Evolutionary conservation across 306 rosid species (phyloP), one percentile per base, ranked within the genome.

Genomic region (Fagus crenata): DNA sequence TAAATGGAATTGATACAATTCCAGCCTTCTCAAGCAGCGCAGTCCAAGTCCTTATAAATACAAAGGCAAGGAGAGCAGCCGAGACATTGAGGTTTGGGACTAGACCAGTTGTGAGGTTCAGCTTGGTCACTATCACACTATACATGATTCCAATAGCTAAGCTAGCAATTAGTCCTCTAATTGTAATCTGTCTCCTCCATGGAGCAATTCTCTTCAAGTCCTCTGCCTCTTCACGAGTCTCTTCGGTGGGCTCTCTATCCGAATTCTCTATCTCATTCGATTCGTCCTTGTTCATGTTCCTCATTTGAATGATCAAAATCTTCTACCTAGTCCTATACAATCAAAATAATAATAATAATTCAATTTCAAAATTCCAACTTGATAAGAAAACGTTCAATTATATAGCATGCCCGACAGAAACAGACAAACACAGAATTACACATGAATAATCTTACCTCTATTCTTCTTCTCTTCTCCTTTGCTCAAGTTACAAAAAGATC

Each of bases 21-120:
- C 93, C 96, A 69, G 98, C 99, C 69, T 87, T 91, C 15, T 83
- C 80, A 15, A 96, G 97, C 43, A 93, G 59, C 85, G 75, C 84
- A 65, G 97, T 93, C 99, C 99, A 96, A 73, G 91, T 54, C 75
- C 87, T 68, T 35, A 96, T 81, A 76, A 93, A 92, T 42, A 96
- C 99, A 75, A 85, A 96, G n/a, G 94, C 99, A n/a, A 96, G 87
- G 7, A 96, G 89, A 78, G 99, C 98, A 39, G 96, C 99, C 4
- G 99, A 96, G 75, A 96, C 98, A 81, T 96, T 96, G 75, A 96
- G 93, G 79, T 92, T 96, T 7, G 99, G 99, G 17, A 96, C 96
- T 78, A 96, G 70, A 3, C 99, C 99, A 42, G 98, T 92, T n/a
- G 99, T 96, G 73, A 96, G 99, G 82, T 89, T 93, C 35, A 96